Evolutionary conservation across 2,329 filamentous ascomycete species (phyloP).

Genomic region (Hypoxylon sp.): DNA sequence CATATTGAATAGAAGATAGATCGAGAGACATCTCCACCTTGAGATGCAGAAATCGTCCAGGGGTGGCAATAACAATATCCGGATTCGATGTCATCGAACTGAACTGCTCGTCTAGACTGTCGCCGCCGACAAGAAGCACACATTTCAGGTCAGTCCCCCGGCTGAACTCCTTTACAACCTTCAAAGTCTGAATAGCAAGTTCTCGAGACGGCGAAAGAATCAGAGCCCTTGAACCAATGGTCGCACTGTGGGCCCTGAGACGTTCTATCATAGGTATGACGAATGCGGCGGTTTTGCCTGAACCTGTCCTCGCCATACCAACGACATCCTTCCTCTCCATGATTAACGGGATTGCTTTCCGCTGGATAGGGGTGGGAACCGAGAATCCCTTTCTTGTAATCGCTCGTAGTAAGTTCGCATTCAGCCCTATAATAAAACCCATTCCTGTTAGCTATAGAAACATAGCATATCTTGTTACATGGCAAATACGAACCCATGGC

Average conservation of each 20-base stretch:
- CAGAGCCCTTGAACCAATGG: conserved; percentile 87
- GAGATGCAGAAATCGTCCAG: conserved; percentile 94
- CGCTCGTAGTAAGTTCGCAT: conserved; percentile 86
- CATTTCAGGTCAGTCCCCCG: conserved; percentile 86
- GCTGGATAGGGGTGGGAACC: conserved; percentile 96
- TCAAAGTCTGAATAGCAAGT: conserved; percentile 92
- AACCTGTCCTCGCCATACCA: conserved; percentile 98
- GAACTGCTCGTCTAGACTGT: conserved; percentile 96
- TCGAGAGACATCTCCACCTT: conserved; percentile 97
- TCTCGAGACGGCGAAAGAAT: conserved; percentile 95
- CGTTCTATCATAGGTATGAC: conserved; percentile 98
- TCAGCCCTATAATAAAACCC: conserved; percentile 71
- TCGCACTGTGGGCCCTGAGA: conserved; percentile 87
- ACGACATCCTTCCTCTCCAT: conserved; percentile 95
- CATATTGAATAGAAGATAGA: conserved; percentile 90
- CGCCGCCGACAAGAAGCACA: conserved; percentile 93
- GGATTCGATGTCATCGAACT: conserved; percentile 93
- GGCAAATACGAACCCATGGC: conserved; percentile 77
- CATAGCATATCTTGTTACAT: not conserved
- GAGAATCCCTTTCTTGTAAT: conserved; percentile 96
- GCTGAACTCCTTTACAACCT: conserved; percentile 95
- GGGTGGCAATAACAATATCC: conserved; percentile 97
- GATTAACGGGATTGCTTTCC: conserved; percentile 94
- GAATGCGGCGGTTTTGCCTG: conserved; percentile 97
- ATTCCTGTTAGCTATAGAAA: conserved; percentile 1